A percentile compares a stretch with the other conserved stretches of the same genome.
phyloP scores from a whole-genome alignment of 371 early-diverging fungal species.

The Actinomortierella ambigua region DNA sequence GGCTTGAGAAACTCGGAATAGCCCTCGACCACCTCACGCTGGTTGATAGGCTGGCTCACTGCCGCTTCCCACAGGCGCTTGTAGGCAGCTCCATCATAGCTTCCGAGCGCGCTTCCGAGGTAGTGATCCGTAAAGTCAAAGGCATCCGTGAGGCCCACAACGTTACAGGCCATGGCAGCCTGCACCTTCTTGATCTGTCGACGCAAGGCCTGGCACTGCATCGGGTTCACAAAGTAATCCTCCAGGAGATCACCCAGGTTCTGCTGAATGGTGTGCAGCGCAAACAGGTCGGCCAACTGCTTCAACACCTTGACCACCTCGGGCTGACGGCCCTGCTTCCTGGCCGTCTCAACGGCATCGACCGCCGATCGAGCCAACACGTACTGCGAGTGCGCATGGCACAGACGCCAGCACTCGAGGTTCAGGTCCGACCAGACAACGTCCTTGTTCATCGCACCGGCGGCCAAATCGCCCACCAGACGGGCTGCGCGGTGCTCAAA shows the following conservation, averaged over 20 bases:
- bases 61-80: slow-evolving; percentile 67
- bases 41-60: slow-evolving; percentile 69
- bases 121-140: slow-evolving; percentile 69
- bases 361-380: slow-evolving; percentile 24
- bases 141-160: slow-evolving; percentile 69
- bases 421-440: slow-evolving; percentile 60
- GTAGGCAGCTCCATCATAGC: slow-evolving; percentile 71
- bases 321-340: slow-evolving; percentile 18
- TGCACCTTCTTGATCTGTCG: slow-evolving; percentile 44
- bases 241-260: slow-evolving; percentile 34
- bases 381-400: slow-evolving; percentile 43
- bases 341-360: slow-evolving; percentile 53
- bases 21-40: slow-evolving; percentile 56
- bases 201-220: slow-evolving; percentile 37
- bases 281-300: slow-evolving; percentile 33
- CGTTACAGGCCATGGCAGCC: slow-evolving; percentile 59
- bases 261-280: slow-evolving; percentile 37
- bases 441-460: slow-evolving; percentile 40
- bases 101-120: slow-evolving; percentile 69
- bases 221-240: slow-evolving; percentile 27
- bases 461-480: slow-evolving; percentile 53
- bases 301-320: slow-evolving; percentile 19
- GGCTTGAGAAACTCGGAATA: slow-evolving; percentile 65
- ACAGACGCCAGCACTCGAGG: slow-evolving; percentile 59
- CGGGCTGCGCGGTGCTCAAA: slow-evolving; percentile 66